Percentiles rank a stretch among this genome's conserved stretches.
phyloP scores from a whole-genome alignment of 495 filamentous ascomycete genomes.

The Lentithecium fluviatile region DNA sequence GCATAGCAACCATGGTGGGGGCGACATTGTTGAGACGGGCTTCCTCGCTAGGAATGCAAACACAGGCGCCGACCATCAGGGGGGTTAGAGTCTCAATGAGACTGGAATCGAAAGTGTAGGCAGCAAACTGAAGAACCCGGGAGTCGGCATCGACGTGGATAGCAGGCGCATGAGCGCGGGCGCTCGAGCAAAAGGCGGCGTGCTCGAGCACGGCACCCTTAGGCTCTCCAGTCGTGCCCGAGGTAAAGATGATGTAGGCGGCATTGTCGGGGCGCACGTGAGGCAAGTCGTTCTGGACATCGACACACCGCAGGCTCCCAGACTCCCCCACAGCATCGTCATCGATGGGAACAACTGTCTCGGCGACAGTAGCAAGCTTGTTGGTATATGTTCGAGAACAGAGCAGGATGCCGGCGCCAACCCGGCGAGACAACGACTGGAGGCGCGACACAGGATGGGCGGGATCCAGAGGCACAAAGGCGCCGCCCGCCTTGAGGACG shows the following conservation, averaged over 20 bases:
- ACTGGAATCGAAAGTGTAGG: conserved; percentile 56
- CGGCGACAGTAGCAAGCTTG: too few species aligned
- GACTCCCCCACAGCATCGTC: conserved; percentile 13
- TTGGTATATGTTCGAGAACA: conserved; percentile 24
- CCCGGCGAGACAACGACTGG: conserved; percentile 15
- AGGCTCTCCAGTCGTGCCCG: conserved; percentile 53
- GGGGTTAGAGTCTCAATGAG: conserved; percentile 54
- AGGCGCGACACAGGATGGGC: conserved; percentile 23
- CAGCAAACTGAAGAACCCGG: conserved; percentile 55
- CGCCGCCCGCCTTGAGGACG: conserved; percentile 32
- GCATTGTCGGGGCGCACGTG: conserved; percentile 35
- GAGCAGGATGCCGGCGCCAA: conserved; percentile 27
- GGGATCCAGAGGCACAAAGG: conserved; percentile 32
- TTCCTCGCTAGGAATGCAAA: conserved; percentile 61
- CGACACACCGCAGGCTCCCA: conserved; percentile 2
- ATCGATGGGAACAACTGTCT: too few species aligned
- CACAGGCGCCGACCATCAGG: conserved; percentile 55
- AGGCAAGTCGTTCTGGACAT: conserved; percentile 7
- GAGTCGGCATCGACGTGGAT: conserved; percentile 39
- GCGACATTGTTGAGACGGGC: conserved; percentile 53
- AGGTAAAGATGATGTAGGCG: conserved; percentile 54
- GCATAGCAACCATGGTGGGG: conserved; percentile 49
- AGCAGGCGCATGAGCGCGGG: conserved; percentile 43
- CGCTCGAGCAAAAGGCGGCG: conserved; percentile 50
- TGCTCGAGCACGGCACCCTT: conserved; percentile 53